Percentiles rank a stretch among this genome's conserved stretches.
These are phyloP conservation scores for Tremellales sp. DNA, from an alignment of 1,284 basidiomycete species.

Conservation along the genomic window DNA sequence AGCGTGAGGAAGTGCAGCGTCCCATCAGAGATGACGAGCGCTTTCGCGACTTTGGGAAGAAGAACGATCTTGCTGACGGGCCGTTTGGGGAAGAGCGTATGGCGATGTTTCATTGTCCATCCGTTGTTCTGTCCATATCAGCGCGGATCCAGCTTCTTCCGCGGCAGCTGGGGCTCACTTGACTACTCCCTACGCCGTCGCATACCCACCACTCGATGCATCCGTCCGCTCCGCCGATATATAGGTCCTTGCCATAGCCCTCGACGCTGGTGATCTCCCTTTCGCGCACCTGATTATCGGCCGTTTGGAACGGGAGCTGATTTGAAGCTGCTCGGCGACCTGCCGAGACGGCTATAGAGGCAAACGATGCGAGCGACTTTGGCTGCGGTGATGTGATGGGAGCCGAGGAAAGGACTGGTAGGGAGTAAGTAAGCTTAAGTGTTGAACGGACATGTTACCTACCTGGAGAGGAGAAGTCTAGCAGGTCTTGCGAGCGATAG, in stretches of 20 bases:
- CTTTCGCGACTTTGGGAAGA: constrained; percentile 66
- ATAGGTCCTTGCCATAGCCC: constrained; percentile 46
- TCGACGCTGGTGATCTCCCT: constrained; percentile 42
- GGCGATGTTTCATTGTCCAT: constrained; percentile 41
- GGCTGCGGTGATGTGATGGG: constrained; percentile 9
- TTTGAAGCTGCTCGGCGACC: constrained; percentile 24
- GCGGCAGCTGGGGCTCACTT: constrained; percentile 11
- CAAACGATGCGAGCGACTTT: constrained; percentile 16
- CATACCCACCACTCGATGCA: constrained; percentile 48
- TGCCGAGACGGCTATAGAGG: constrained; percentile 38
- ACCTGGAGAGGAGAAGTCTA: constrained; percentile 38
- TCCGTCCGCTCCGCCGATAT: constrained; percentile 48
- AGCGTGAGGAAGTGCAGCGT: constrained; percentile 74
- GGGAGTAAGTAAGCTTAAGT: constrained; percentile 1
- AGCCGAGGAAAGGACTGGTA: constrained; percentile 14
- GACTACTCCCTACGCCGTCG: constrained; percentile 26
- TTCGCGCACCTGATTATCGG: constrained; percentile 4
- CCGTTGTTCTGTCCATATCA: constrained; percentile 23
- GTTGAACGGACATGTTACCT: constrained; percentile 7
- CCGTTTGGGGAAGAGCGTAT: constrained; percentile 43
- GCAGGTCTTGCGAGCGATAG: constrained; percentile 37
- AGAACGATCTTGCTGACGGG: constrained; percentile 73
- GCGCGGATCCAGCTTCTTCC: background rate
- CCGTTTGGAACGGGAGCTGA: constrained; percentile 2
- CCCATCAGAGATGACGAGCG: constrained; percentile 68